Base-by-base conservation (phyloP, 768 basidiomycete genomes). In the Dictyophora rubrovolvata region DNA sequence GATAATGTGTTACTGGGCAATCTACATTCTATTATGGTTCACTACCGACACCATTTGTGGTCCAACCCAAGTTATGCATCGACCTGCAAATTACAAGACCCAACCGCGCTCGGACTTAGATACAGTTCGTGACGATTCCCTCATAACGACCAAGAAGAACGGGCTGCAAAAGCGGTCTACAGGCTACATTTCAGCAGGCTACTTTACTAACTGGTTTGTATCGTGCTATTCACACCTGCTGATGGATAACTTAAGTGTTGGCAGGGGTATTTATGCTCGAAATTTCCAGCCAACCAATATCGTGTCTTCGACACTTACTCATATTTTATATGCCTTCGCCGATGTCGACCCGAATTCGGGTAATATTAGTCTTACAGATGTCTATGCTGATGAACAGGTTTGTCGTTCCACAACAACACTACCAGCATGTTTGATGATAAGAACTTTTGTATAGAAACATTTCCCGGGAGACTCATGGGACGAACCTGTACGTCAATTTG, bases 321-420 rank as follows among this genome's bases (percentile, higher is more conserved):
- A 88, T 74, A 80, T 91, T 65, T 71, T 89, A 17, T 91, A 91
- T 64, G 78, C 87, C 1, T 93, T 93, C 66, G 89, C 86, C 50
- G 87, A 91, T 68, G 79, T 84, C 37, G 77, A 80, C 56, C 68
- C 82, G 7, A 72, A 74, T 48, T 79, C 81, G 0, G 89, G 90
- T 12, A 68, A 71, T 17, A 85, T 89, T 63, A 71, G 68, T 14
- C 75, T 91, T 18, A 86, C 85, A 1, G 90, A 91, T 66, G 66
- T 75, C 9, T 91, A 86, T 69, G 86, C 87, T 4, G 90, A 93
- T 66, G 75, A 82, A 67, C 71, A 85, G 74, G 84, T 82, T 60
- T 57, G 69, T 53, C 5, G 23, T 18, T 14, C 5, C 22, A 28
- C 35, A 60, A 23, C 18, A n/a, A 33, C 56, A 10, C 37, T 16